Evolutionary conservation across 164 flowering plant species (phyloP).

Genomic region (Tetracentron sinense): DNA sequence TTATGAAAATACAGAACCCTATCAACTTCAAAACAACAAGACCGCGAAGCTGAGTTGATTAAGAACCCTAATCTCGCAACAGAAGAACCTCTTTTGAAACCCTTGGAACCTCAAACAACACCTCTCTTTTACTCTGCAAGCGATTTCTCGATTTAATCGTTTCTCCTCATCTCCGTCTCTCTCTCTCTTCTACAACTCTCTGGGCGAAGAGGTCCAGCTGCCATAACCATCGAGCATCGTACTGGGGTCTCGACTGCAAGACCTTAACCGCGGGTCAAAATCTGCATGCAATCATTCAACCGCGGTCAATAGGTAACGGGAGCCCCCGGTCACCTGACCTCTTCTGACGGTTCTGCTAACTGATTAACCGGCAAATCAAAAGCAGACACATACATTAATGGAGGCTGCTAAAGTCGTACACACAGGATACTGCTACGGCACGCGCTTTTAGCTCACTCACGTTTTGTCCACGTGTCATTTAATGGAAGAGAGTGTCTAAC

Average conservation of each 20-base stretch:
- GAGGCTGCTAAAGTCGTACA: slow-evolving; percentile 15
- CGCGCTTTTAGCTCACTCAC: too few species aligned
- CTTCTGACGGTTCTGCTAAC: neutral
- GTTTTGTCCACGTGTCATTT: too few species aligned
- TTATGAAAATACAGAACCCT: slow-evolving; percentile 1
- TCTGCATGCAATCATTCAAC: slow-evolving; percentile 48
- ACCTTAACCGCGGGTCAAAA: slow-evolving; percentile 28
- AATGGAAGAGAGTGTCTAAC: too few species aligned
- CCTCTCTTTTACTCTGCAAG: slow-evolving; percentile 1
- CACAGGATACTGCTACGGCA: neutral
- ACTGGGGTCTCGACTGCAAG: too few species aligned
- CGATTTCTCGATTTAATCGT: slow-evolving; percentile 9
- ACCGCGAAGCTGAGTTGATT: neutral
- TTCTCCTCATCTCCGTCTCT: neutral
- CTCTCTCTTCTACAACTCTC: slow-evolving; percentile 12
- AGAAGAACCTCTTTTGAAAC: slow-evolving; percentile 1
- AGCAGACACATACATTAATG: slow-evolving; percentile 20
- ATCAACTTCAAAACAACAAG: neutral
- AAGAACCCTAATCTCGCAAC: slow-evolving; percentile 5
- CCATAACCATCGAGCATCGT: slow-evolving; percentile 10
- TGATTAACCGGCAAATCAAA: slow-evolving; percentile 11
- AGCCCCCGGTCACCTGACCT: slow-evolving; percentile 15
- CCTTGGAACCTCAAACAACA: slow-evolving; percentile 6
- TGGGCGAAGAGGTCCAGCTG: slow-evolving; percentile 1
- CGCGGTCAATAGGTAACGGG: slow-evolving; percentile 40